Conservation (phyloP, 1,284 basidiomycete genomes). For the Exobasidium cylindrosporum region DNA sequence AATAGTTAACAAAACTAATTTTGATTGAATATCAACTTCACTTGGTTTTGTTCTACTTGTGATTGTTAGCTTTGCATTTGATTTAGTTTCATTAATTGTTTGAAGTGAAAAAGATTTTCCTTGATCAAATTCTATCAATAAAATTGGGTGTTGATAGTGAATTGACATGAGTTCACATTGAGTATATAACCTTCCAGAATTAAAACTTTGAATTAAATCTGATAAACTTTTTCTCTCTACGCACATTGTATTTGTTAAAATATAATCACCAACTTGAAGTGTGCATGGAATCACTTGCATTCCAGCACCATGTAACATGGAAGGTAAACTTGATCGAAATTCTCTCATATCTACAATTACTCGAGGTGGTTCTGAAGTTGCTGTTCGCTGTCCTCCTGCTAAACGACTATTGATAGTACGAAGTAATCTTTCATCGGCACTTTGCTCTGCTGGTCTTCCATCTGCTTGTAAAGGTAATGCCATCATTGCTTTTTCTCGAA, state of each 20-base stretch:
- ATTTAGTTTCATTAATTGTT: slow-evolving; percentile 12
- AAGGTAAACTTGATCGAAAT: slow-evolving; percentile 88
- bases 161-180: slow-evolving; percentile 97
- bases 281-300: slow-evolving; percentile 83
- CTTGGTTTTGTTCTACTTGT: slow-evolving; percentile 53
- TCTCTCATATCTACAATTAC: slow-evolving; percentile 96
- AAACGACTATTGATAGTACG: slow-evolving; percentile 83
- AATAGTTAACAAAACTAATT: slow-evolving; percentile 82
- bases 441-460: slow-evolving; percentile 58
- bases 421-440: slow-evolving; percentile 61
- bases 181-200: slow-evolving; percentile 87
- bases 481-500: slow-evolving; percentile 87
- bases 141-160: slow-evolving; percentile 87
- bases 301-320: slow-evolving; percentile 78
- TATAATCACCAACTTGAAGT: slow-evolving; percentile 91
- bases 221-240: slow-evolving; percentile 92
- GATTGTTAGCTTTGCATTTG: slow-evolving; percentile 39
- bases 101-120: slow-evolving; percentile 82
- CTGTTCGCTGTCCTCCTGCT: slow-evolving; percentile 73
- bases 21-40: slow-evolving; percentile 69
- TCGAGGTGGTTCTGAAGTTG: slow-evolving; percentile 68
- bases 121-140: slow-evolving; percentile 98
- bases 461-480: slow-evolving; percentile 83
- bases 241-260: slow-evolving; percentile 89
- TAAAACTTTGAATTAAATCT: slow-evolving; percentile 87